Evolutionary conservation across 2,329 filamentous ascomycete genomes (phyloP), one percentile per base, ranked within the genome.

Genomic region (Apiospora sp.): DNA sequence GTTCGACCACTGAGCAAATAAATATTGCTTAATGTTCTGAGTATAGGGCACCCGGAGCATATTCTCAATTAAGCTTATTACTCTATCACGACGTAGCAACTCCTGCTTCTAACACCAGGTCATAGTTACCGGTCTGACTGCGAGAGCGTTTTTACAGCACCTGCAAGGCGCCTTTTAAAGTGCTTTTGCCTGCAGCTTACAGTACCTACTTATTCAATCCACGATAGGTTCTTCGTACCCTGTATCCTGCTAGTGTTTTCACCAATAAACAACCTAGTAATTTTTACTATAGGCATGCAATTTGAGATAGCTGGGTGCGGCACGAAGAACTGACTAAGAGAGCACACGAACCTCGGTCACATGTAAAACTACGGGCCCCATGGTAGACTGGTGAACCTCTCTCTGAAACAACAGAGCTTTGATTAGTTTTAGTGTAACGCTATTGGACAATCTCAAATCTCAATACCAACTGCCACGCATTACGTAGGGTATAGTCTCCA

Each of bases 401-500:
- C 30, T 64, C 58, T 64, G 34, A 61, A 61, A 64, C 34, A 64
- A 6, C 34, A 64, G 58, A 64, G 58, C 30, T 64, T 41, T 30
- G 58, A 64, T 64, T 64, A 64, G 58, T 64, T 64, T 64, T 64
- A 64, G 58, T 64, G 58, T 68, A 48, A 48, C 67, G 67, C 44
- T 68, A 68, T 68, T 48, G 41, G 67, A 68, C 67, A 68, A 44
- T 68, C 67, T 41, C 58, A 41, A 41, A 64, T 64, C 58, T n/a
- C 58, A 64, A 64, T 41, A 37, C 58, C 13, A 22, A 8, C 58
- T 3, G 34, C 58, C 58, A 64, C 54, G 22, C 30, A 61, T 37
- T 61, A 61, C 54, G 34, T 64, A 64, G 34, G 34, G 58, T 64
- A 64, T 19, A 16, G n/a, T 30, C 51, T 30, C 16, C 27, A 46